Percentiles rank a stretch among this genome's conserved stretches.
phyloP scores from a whole-genome alignment of 2,329 filamentous ascomycete genomes.

The Huntiella decipiens region DNA sequence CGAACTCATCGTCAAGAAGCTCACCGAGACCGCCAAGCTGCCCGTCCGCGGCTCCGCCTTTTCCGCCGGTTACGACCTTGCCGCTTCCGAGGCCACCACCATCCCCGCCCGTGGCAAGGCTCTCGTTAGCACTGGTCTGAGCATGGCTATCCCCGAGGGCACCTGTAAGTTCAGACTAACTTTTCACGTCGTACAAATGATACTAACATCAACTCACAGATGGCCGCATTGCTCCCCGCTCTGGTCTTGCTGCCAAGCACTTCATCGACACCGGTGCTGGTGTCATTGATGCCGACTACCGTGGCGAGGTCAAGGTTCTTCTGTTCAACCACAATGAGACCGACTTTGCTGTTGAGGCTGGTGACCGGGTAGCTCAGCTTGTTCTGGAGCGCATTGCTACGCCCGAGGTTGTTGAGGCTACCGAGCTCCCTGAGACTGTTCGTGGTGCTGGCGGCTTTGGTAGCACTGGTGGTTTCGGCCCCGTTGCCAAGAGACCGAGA shows the following conservation, averaged over 20 bases:
- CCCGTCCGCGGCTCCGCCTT: slow-evolving; percentile 79
- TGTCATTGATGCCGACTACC: slow-evolving; percentile 95
- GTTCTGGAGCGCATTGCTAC: slow-evolving; percentile 89
- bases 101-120: slow-evolving; percentile 71
- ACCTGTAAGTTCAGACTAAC: slow-evolving; percentile 49
- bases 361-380: slow-evolving; percentile 84
- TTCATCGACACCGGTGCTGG: slow-evolving; percentile 93
- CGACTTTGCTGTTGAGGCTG: slow-evolving; percentile 66
- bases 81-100: slow-evolving; percentile 53
- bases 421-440: slow-evolving; percentile 75
- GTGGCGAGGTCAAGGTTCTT: slow-evolving; percentile 81
- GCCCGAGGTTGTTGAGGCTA: slow-evolving; percentile 75
- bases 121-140: slow-evolving; percentile 77
- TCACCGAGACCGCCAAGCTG: slow-evolving; percentile 57
- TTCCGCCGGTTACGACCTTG: slow-evolving; percentile 87
- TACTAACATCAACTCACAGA: slow-evolving; percentile 29
- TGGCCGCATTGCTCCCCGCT: slow-evolving; percentile 74
- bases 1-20: slow-evolving; percentile 50
- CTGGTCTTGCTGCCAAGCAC: slow-evolving; percentile 81
- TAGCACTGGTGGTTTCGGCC: slow-evolving; percentile 45
- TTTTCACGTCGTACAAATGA: not conserved
- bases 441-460: slow-evolving; percentile 82
- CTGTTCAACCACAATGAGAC: slow-evolving; percentile 79
- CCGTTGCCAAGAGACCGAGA: not conserved
- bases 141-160: slow-evolving; percentile 73